These are phyloP conservation scores for Zangia roseola DNA, from an alignment of 768 basidiomycete genomes.

Conservation along the genomic window DNA sequence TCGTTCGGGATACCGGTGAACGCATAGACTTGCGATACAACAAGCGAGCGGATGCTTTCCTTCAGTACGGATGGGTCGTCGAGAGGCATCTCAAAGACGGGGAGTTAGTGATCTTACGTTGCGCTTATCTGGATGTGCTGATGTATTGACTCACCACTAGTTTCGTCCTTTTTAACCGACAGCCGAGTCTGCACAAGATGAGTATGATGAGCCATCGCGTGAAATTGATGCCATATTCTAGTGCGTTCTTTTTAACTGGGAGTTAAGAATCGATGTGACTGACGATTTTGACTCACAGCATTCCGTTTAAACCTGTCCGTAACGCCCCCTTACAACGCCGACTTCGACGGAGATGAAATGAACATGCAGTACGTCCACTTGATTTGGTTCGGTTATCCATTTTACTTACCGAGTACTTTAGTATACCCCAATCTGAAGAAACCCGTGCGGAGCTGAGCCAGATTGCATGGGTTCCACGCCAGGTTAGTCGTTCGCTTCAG, in stretches of 20 bases:
- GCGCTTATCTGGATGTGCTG: neutral
- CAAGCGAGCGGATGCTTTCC: slow-evolving; percentile 90
- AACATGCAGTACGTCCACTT: slow-evolving; percentile 91
- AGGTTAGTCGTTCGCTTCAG: slow-evolving; percentile 47
- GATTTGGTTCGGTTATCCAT: neutral
- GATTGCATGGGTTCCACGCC: slow-evolving; percentile 97
- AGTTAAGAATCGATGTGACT: slow-evolving; percentile 2
- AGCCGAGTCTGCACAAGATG: slow-evolving; percentile 99
- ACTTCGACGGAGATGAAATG: slow-evolving; percentile 99
- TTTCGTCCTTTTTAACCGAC: slow-evolving; percentile 84
- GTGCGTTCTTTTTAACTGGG: slow-evolving; percentile 46
- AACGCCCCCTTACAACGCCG: slow-evolving; percentile 98
- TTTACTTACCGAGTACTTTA: slow-evolving; percentile 32
- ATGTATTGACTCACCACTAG: slow-evolving; percentile 7
- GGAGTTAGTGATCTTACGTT: slow-evolving; percentile 66
- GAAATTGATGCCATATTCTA: slow-evolving; percentile 96
- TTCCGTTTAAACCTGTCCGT: slow-evolving; percentile 98
- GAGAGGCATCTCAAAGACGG: slow-evolving; percentile 97
- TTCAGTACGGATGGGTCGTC: slow-evolving; percentile 98
- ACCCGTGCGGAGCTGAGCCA: slow-evolving; percentile 97
- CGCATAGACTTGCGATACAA: slow-evolving; percentile 96
- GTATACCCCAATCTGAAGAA: slow-evolving; percentile 97
- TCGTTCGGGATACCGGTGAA: slow-evolving; percentile 95
- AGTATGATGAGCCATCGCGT: slow-evolving; percentile 99
- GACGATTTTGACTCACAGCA: slow-evolving; percentile 46